A percentile compares a stretch with the other conserved stretches of the same genome.
Evolutionary conservation across 2,329 filamentous ascomycete species (phyloP).

Genomic region (Piedraia hortae): DNA sequence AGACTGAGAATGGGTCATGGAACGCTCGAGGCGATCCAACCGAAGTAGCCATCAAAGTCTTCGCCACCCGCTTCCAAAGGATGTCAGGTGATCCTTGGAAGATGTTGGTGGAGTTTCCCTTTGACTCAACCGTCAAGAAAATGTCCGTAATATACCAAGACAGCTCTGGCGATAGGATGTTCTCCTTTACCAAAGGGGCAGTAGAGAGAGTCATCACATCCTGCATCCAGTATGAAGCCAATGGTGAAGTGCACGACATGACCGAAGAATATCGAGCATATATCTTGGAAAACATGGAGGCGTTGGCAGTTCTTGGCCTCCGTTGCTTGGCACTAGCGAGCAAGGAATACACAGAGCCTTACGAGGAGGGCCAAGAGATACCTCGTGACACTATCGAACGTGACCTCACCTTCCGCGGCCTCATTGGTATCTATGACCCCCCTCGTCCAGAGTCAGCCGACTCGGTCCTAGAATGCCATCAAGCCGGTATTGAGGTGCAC

Average conservation of each 20-base stretch:
- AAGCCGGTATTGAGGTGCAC: slow-evolving; percentile 50
- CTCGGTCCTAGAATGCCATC: slow-evolving; percentile 41
- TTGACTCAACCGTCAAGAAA: slow-evolving; percentile 47
- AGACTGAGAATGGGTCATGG: slow-evolving; percentile 30
- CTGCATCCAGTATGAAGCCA: slow-evolving; percentile 22
- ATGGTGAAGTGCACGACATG: slow-evolving; percentile 22
- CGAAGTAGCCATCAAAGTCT: slow-evolving; percentile 50
- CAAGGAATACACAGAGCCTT: slow-evolving; percentile 16
- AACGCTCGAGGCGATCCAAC: slow-evolving; percentile 38
- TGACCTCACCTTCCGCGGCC: slow-evolving; percentile 45
- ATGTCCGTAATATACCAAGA: slow-evolving; percentile 46
- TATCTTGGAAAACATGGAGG: slow-evolving; percentile 40
- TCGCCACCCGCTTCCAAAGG: slow-evolving; percentile 34
- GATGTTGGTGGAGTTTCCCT: slow-evolving; percentile 40
- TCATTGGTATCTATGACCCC: slow-evolving; percentile 67
- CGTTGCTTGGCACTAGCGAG: slow-evolving; percentile 26
- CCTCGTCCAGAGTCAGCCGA: slow-evolving; percentile 54
- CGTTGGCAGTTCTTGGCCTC: slow-evolving; percentile 31
- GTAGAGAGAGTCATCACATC: slow-evolving; percentile 40
- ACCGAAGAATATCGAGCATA: slow-evolving; percentile 19
- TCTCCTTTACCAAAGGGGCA: slow-evolving; percentile 36
- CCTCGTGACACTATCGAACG: slow-evolving; percentile 6
- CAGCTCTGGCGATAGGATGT: slow-evolving; percentile 22
- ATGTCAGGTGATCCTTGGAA: slow-evolving; percentile 18
- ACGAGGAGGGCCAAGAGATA: slow-evolving; percentile 18